Base-by-base conservation (phyloP, 164 flowering plant genomes). In the Akebia trifoliata region DNA sequence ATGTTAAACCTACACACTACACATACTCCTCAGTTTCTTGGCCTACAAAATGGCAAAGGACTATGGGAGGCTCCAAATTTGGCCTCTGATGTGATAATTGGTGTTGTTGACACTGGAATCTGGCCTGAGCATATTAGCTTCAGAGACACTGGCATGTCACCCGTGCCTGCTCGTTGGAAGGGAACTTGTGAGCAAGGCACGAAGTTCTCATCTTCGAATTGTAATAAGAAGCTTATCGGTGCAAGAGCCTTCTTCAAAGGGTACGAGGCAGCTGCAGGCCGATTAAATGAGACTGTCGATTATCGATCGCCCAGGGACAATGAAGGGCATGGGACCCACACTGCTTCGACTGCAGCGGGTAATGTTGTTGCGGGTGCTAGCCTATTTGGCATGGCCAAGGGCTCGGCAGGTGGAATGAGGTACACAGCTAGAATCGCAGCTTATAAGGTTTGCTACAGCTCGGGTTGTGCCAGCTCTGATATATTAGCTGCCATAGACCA, bases 41-140 rank as follows among this genome's bases (percentile, higher is more conserved):
- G 90, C 65, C 83, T 90, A 1, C 48, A 73, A 46, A 20, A 25
- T 1, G 83, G 82, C n/a, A 60, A 26, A 34, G 95, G 95, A 42
- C 72, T 85, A 9, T 87, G 90, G 90, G 54, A 43, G 17, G 35
- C 67, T 8, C 18, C 63, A 1, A 75, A 65, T 17, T 57, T 77
- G 21, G 80, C 76, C 17, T 61, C 77, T 0, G 85, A 85, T 48
- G 77, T 84, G 14, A 81, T 90, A 7, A 58, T 90, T 40, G 97
- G 92, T 0, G 54, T 87, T 22, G n/a, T 84, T 3, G 96, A 89
- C 60, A 78, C 89, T 4, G 96, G 96, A 49, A 74, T 89, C 38
- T 84, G 89, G 86, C 96, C 96, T 0, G 90, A 89, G 52, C 90
- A 84, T 32, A 47, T 46, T 4, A 84, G 91, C 63, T 86, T 90